Base-by-base conservation (phyloP, 2,329 filamentous ascomycete genomes). In the Exophiala sp. region DNA sequence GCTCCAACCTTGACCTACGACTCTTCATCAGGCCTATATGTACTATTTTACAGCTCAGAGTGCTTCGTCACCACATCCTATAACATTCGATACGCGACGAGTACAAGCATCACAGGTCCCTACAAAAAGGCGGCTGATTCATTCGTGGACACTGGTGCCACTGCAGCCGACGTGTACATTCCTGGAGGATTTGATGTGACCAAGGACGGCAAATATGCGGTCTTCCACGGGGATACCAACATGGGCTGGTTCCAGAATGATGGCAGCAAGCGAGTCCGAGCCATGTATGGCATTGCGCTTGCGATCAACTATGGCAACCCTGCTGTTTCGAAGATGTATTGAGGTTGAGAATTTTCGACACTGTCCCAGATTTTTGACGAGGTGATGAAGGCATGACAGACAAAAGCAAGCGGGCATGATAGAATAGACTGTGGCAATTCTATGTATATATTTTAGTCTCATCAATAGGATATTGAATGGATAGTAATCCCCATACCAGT, bases 21-120 rank as follows among this genome's bases (percentile, higher is more conserved):
- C 5, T 59, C 59, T 0, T 56, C 54, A 9, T 52, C 54, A 3
- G 72, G 74, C 16, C 71, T 71, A 6, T 85, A 85, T 62, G 73
- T 82, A 40, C 68, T 86, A 32, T 84, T 85, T 63, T 86, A 80
- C 68, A 63, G 67, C 1, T 64, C 57, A 4, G 67, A 71, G 33
- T 83, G 81, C 66, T 85, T 73, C 65, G 74, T 74, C 2, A 73
- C 75, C 33, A 64, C 75, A 2, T 63, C 64, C 20, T 81, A 84
- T 66, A 84, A 82, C 68, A 68, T 85, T 55, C 46, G 74, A 73
- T 8, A 82, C 80, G 4, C 71, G 75, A 10, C 74, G 81, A 1
- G 61, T 70, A 35, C 65, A 63, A 32, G 68, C 75, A 35, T 78
- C 24, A 71, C 8, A 64, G 83, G 83, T 0, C 82, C 82, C 0